Evolutionary conservation across 2,329 filamentous ascomycete species (phyloP).

Genomic region (Diaporthe citriasiana): DNA sequence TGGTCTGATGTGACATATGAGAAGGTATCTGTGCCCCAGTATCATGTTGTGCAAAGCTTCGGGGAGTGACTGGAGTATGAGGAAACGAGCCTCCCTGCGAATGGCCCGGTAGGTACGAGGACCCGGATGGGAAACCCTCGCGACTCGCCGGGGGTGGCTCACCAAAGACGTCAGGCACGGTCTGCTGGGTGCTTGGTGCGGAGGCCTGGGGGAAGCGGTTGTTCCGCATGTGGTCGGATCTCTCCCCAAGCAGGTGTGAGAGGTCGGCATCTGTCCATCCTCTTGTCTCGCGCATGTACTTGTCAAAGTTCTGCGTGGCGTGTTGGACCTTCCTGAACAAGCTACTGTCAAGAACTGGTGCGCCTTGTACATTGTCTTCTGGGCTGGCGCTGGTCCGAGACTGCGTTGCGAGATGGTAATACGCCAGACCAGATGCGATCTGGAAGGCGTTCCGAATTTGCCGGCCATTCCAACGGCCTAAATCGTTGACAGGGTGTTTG

Average conservation of each 20-base stretch:
- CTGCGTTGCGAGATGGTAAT: constrained; percentile 5
- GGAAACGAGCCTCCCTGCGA: neutral
- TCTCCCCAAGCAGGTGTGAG: neutral
- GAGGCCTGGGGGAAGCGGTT: neutral
- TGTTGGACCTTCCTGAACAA: neutral
- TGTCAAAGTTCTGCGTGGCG: constrained; percentile 3
- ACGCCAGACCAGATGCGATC: neutral
- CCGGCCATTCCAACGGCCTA: constrained; percentile 8
- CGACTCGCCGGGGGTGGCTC: neutral
- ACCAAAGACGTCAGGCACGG: neutral
- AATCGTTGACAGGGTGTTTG: neutral
- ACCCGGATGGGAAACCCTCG: neutral
- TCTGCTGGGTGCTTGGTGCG: neutral
- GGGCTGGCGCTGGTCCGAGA: neutral
- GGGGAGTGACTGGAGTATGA: neutral
- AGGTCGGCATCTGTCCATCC: neutral
- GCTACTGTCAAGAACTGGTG: neutral
- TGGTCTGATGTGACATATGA: neutral
- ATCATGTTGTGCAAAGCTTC: neutral
- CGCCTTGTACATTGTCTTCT: neutral
- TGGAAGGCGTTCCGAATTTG: constrained; percentile 27
- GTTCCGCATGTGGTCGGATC: neutral
- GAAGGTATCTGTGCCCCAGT: neutral
- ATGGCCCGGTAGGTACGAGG: neutral
- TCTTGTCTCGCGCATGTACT: constrained; percentile 17